These are phyloP conservation scores for Podospora tetraspora DNA, from an alignment of 495 filamentous ascomycete genomes.

Conservation along the genomic window DNA sequence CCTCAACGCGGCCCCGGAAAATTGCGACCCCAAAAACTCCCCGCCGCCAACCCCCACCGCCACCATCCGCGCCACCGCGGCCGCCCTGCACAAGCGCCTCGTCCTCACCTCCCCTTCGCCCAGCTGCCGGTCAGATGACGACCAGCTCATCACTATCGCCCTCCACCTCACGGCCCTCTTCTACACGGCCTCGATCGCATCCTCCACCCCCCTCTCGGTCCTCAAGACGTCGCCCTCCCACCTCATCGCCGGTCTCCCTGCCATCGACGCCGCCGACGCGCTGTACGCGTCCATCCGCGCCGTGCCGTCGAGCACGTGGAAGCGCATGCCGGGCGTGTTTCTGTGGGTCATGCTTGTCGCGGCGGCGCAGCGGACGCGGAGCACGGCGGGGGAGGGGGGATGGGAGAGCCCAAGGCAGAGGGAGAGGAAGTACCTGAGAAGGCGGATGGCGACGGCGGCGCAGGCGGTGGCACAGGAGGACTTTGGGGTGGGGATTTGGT, in stretches of 20 bases:
- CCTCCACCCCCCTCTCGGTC: neutral
- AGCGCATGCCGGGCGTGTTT: conserved; percentile 22
- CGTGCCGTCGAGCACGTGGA: conserved; percentile 14
- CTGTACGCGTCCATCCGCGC: conserved; percentile 7
- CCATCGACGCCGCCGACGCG: neutral
- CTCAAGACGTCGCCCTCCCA: conserved; percentile 3
- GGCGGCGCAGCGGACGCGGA: conserved; percentile 5
- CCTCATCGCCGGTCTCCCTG: neutral
- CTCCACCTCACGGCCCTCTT: conserved; percentile 12
- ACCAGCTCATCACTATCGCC: neutral
- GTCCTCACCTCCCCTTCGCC: neutral
- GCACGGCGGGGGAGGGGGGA: neutral
- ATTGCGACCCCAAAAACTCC: neutral
- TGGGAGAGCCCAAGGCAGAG: conserved; percentile 7
- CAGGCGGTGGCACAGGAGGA: conserved; percentile 24
- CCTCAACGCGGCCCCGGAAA: neutral
- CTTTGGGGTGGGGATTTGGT: conserved; percentile 19
- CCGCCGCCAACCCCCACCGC: neutral
- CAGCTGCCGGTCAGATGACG: neutral
- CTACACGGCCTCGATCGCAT: conserved; percentile 3
- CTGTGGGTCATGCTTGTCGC: conserved; percentile 25
- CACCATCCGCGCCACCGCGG: neutral
- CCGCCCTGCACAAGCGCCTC: neutral
- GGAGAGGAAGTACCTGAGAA: conserved; percentile 17
- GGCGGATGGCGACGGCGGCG: conserved; percentile 23